A percentile compares a stretch with the other conserved stretches of the same genome.
These are phyloP conservation scores for Eruca vesicaria DNA, from an alignment of 441 rosid species.

Conservation along the genomic window DNA sequence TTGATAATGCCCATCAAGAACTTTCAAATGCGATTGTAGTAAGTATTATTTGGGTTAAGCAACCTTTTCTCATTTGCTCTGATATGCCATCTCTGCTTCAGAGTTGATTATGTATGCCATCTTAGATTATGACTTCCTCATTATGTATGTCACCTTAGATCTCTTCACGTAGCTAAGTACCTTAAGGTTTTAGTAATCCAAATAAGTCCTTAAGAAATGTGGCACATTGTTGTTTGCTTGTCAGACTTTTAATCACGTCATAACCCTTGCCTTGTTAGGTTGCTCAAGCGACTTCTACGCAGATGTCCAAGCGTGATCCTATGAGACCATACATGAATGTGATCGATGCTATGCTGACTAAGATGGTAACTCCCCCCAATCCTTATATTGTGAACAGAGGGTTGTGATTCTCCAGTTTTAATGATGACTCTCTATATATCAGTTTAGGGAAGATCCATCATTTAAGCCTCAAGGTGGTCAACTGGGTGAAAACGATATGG, in stretches of 20 bases:
- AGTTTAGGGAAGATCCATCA: constrained; percentile 88
- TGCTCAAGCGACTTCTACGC: constrained; percentile 98
- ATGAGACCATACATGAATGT: constrained; percentile 97
- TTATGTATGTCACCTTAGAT: not conserved
- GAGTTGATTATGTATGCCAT: not conserved
- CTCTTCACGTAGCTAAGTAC: not conserved
- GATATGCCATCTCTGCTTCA: not conserved
- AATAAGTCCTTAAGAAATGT: not conserved
- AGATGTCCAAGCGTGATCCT: constrained; percentile 99
- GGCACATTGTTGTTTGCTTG: not conserved
- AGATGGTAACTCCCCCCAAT: constrained; percentile 59
- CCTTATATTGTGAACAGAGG: not conserved
- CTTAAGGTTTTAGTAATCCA: not conserved
- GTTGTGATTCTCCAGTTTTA: constrained; percentile 7
- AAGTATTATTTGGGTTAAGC: constrained; percentile 29
- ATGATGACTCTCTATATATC: constrained; percentile 30
- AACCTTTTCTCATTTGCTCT: not conserved
- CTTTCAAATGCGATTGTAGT: constrained; percentile 98
- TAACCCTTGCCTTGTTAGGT: constrained; percentile 52
- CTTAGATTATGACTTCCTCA: not conserved
- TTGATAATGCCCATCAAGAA: constrained; percentile 95
- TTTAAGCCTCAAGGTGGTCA: constrained; percentile 98
- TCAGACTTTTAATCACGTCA: not conserved
- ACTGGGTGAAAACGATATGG: constrained; percentile 98
- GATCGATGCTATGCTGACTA: constrained; percentile 81